Evolutionary conservation across 257 asterid genomes (phyloP).

Genomic region (Ilex aquifolium): DNA sequence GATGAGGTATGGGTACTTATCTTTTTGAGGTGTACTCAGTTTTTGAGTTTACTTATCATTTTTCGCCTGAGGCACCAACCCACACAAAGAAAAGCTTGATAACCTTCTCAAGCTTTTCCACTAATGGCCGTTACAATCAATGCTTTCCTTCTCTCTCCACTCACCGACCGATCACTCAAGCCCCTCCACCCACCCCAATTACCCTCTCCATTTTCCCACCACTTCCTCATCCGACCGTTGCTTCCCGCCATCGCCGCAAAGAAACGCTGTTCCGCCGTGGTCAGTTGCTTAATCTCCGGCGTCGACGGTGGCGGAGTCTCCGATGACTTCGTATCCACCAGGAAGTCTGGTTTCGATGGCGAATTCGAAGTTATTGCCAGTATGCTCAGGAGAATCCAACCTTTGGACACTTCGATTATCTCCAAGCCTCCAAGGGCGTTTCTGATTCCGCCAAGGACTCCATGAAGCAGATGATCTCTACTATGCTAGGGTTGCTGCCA

Average conservation of each 20-base stretch:
- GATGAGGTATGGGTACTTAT: too few relatives aligned
- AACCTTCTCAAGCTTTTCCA: too few relatives aligned
- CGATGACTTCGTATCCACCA: slow-evolving; percentile 89
- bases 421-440: slow-evolving; percentile 81
- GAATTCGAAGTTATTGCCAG: slow-evolving; percentile 88
- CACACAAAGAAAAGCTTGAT: too few relatives aligned
- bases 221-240: slow-evolving; percentile 45
- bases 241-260: slow-evolving; percentile 25
- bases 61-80: too few relatives aligned
- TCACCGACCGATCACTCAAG: slow-evolving; percentile 36
- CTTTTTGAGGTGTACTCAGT: too few relatives aligned
- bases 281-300: slow-evolving; percentile 68
- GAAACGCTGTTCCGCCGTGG: slow-evolving; percentile 13
- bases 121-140: slow-evolving; percentile 29
- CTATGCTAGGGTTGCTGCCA: slow-evolving; percentile 97
- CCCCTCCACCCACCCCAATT: too few relatives aligned
- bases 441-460: slow-evolving; percentile 92
- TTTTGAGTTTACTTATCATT: too few relatives aligned
- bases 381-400: slow-evolving; percentile 83
- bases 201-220: too few relatives aligned
- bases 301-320: slow-evolving; percentile 98
- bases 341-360: slow-evolving; percentile 62
- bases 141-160: slow-evolving; percentile 45
- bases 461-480: slow-evolving; percentile 95
- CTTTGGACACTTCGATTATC: slow-evolving; percentile 74